phyloP scores from a whole-genome alignment of 2,329 filamentous ascomycete species.

The Onygenales sp. region DNA sequence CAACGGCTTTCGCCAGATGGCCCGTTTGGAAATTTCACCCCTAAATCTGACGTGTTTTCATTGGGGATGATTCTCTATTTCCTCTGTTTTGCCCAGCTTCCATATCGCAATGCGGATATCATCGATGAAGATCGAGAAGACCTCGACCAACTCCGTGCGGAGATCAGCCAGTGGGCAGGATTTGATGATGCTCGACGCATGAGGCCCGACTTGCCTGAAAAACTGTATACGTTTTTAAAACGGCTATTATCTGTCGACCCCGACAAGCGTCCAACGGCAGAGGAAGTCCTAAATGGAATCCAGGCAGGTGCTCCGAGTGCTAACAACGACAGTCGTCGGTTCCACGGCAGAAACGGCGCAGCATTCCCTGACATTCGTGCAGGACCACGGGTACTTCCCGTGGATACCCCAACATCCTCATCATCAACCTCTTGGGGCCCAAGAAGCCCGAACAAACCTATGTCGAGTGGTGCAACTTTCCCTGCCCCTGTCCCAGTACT shows the following conservation, averaged over 20 bases:
- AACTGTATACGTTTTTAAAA: slow-evolving; percentile 77
- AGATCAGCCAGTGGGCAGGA: slow-evolving; percentile 80
- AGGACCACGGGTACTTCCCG: slow-evolving; percentile 28
- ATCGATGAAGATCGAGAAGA: slow-evolving; percentile 89
- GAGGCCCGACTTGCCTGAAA: slow-evolving; percentile 72
- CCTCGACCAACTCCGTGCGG: slow-evolving; percentile 69
- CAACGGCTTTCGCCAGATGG: slow-evolving; percentile 54
- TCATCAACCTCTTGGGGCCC: slow-evolving; percentile 13
- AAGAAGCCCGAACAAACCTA: slow-evolving; percentile 13
- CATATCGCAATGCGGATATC: slow-evolving; percentile 74
- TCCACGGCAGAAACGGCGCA: slow-evolving; percentile 18
- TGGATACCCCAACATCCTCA: slow-evolving; percentile 25
- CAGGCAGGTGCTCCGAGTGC: slow-evolving; percentile 37
- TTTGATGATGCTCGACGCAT: slow-evolving; percentile 69
- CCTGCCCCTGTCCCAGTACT: background rate
- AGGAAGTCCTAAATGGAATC: slow-evolving; percentile 72
- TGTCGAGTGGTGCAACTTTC: background rate
- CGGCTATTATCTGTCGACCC: slow-evolving; percentile 71
- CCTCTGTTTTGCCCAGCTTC: slow-evolving; percentile 85
- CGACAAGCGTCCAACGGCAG: slow-evolving; percentile 67
- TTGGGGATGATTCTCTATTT: slow-evolving; percentile 98
- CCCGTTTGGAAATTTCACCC: slow-evolving; percentile 82
- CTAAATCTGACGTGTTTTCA: slow-evolving; percentile 97
- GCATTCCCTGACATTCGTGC: slow-evolving; percentile 23
- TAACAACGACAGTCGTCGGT: slow-evolving; percentile 37